Base-by-base conservation (phyloP, 257 asterid genomes). In the Sherardia arvensis region DNA sequence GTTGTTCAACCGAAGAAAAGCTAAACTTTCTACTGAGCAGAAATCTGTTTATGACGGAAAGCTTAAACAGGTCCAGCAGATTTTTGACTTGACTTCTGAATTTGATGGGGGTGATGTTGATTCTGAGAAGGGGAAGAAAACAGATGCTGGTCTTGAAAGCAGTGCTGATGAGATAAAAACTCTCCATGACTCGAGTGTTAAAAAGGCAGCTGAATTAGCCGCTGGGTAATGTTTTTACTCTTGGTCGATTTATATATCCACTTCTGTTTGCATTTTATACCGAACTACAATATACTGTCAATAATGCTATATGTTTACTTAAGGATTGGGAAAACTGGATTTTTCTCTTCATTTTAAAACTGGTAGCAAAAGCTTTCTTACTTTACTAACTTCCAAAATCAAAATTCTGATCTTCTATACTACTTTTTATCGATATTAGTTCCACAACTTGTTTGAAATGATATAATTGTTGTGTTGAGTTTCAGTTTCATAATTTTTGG, bases 201-300 rank as follows among this genome's bases (percentile, higher is more conserved):
- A 81, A 62, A 93, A 90, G 77, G 99, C 99, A 72, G 99, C 99
- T 68, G 96, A 92, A 76, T 77, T 92, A 79, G 97, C 97, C 64
- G 94, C 96, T 32, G 96, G 99, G 96, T 93, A 87, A 68, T 62
- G 45, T 68, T 66, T 12, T 15, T 57, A 20, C 33, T 1, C 61
- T 28, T 55, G 6, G 11, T 28, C 9, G 10, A 28, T 58, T 53
- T n/a, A n/a, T 3, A 28, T 29, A 17, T 23, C 29, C n/a, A 7
- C 20, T 29, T n/a, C 9, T 58, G 62, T 58, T 58, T 58, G 62
- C 23, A 15, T 58, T 58, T 29, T 30, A 9, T 25, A 27, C 4
- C 33, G 60, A 18, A 49, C 7, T 27, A 14, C 23, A 57, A 9
- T 23, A 30, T 29, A 27, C 14, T 33, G 33, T 47, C n/a, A 33